Conservation (phyloP, 2,329 filamentous ascomycete species). For the Scedosporium dehoogii region DNA sequence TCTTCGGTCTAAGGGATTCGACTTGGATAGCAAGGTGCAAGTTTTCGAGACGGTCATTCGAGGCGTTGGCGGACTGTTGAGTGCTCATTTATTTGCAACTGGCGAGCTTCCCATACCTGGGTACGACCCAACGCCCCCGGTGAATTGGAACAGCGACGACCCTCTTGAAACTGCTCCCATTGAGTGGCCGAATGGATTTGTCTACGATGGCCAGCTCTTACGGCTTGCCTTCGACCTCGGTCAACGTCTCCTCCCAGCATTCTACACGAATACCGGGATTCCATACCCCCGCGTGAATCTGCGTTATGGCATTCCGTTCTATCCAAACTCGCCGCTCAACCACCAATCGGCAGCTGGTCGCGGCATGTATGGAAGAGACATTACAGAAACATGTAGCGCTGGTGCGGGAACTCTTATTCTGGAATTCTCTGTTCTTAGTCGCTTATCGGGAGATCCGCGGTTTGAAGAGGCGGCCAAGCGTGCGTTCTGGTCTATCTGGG, state of each 20-base stretch:
- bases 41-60: constrained; percentile 97
- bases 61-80: constrained; percentile 81
- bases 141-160: constrained; percentile 20
- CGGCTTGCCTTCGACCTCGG: constrained; percentile 82
- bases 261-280: constrained; percentile 82
- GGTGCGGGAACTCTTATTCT: constrained; percentile 92
- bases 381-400: constrained; percentile 93
- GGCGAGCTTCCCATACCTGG: constrained; percentile 80
- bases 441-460: constrained; percentile 74
- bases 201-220: constrained; percentile 82
- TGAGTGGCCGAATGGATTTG: constrained; percentile 64
- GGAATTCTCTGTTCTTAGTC: constrained; percentile 84
- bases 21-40: constrained; percentile 95
- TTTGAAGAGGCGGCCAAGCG: constrained; percentile 85
- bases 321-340: constrained; percentile 74
- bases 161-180: constrained; percentile 45
- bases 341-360: constrained; percentile 17
- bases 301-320: constrained; percentile 83
- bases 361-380: constrained; percentile 38
- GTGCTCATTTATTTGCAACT: constrained; percentile 85
- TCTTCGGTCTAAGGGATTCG: constrained; percentile 68
- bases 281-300: constrained; percentile 94
- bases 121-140: constrained; percentile 47
- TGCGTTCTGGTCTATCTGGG: constrained; percentile 97
- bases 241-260: constrained; percentile 77